phyloP scores from a whole-genome alignment of 2,329 filamentous ascomycete species.

The Colletotrichum kahawae region DNA sequence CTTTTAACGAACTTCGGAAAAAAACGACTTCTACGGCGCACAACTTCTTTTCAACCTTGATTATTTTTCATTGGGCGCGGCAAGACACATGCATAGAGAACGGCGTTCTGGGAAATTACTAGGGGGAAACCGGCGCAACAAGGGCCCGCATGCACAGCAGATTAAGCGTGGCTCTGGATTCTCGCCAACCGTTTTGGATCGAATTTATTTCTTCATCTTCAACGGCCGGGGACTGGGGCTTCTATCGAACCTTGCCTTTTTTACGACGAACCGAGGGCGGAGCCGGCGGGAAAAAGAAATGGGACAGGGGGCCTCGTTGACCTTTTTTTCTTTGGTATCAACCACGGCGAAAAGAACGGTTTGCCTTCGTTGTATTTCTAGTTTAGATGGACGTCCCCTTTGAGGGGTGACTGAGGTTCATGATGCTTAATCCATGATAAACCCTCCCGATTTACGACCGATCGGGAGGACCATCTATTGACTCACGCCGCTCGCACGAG shows the following conservation, averaged over 20 bases:
- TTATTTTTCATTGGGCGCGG: background rate
- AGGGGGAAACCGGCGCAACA: background rate
- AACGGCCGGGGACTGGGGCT: background rate
- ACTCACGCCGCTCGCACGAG: background rate
- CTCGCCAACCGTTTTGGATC: background rate
- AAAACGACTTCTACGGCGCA: background rate
- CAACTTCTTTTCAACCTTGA: background rate
- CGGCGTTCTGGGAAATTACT: background rate
- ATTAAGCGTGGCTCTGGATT: background rate
- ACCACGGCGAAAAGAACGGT: background rate
- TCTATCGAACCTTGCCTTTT: background rate
- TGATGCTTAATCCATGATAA: background rate
- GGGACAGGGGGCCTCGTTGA: background rate
- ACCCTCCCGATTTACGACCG: background rate
- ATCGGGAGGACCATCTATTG: background rate
- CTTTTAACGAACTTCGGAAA: background rate
- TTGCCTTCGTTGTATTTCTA: constrained; percentile 15
- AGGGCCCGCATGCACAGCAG: background rate
- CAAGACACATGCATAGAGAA: constrained; percentile 19
- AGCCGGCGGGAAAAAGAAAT: background rate
- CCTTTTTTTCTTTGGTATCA: background rate
- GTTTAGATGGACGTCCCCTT: constrained; percentile 2
- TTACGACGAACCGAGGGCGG: background rate
- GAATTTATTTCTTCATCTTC: background rate
- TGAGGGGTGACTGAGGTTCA: background rate